Conservation (phyloP, 768 basidiomycete genomes). For the Fistulinella prunicolor region DNA sequence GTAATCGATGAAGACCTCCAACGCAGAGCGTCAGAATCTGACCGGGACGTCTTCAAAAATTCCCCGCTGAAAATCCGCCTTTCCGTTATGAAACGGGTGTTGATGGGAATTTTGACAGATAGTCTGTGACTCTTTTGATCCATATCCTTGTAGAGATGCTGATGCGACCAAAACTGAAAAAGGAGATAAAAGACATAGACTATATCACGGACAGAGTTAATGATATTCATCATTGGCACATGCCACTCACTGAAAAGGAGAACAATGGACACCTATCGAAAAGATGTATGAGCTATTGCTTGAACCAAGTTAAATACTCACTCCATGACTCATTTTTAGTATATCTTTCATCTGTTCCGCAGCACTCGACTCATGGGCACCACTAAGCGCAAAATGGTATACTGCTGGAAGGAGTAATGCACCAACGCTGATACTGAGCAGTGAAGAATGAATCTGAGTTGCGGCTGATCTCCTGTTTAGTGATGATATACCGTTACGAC, state of each 20-base stretch:
- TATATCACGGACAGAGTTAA: conserved; percentile 18
- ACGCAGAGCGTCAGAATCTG: conserved; percentile 20
- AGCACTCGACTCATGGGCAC: conserved; percentile 17
- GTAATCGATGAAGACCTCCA: conserved; percentile 13
- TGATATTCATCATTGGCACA: neutral
- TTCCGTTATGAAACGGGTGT: conserved; percentile 27
- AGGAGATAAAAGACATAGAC: conserved; percentile 51
- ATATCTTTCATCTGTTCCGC: conserved; percentile 40
- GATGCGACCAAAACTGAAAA: conserved; percentile 58
- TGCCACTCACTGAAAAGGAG: conserved; percentile 46
- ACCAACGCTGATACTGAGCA: conserved; percentile 76
- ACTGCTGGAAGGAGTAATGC: conserved; percentile 78
- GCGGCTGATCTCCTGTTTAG: conserved; percentile 37
- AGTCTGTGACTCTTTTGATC: conserved; percentile 44
- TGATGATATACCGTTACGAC: neutral
- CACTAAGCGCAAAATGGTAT: conserved; percentile 58
- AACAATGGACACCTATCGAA: conserved; percentile 46
- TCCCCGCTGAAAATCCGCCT: conserved; percentile 28
- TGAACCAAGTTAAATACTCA: conserved; percentile 26
- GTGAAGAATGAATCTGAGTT: conserved; percentile 70
- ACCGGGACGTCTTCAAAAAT: conserved; percentile 12
- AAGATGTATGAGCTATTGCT: neutral
- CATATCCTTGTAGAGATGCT: conserved; percentile 47
- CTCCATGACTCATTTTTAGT: conserved; percentile 51
- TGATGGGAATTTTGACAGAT: conserved; percentile 32